phyloP scores from a whole-genome alignment of 1,284 basidiomycete genomes.

The Rugosomyces carneus region DNA sequence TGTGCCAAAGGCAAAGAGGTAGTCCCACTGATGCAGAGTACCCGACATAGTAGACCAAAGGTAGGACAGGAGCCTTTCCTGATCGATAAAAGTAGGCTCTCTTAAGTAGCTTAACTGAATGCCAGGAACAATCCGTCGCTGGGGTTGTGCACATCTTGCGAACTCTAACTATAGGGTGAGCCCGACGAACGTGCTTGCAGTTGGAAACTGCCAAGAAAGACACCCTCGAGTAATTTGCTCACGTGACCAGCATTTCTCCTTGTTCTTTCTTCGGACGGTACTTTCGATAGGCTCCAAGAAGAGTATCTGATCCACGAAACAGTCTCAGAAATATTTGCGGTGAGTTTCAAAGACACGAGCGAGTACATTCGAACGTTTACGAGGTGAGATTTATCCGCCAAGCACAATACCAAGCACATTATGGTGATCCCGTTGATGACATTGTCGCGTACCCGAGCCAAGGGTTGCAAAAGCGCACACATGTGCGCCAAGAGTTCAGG shows the following conservation, averaged over 20 bases:
- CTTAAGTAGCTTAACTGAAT: constrained; percentile 1
- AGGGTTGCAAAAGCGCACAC: neutral
- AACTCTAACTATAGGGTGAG: neutral
- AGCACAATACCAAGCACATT: neutral
- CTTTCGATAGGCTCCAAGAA: no score
- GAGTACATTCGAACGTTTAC: no score
- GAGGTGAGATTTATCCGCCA: no score
- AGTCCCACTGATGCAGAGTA: constrained; percentile 25
- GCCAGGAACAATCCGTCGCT: neutral
- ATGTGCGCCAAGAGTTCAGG: neutral
- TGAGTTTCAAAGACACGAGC: no score
- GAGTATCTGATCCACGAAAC: no score
- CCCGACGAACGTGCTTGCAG: constrained; percentile 14
- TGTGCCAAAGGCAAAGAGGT: constrained; percentile 25
- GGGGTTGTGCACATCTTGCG: no score
- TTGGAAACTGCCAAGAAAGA: neutral
- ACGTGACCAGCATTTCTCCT: no score
- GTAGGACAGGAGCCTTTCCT: no score
- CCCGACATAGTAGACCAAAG: constrained; percentile 8
- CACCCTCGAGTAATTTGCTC: no score
- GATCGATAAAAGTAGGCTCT: no score
- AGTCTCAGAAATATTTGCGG: no score
- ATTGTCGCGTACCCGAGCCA: neutral
- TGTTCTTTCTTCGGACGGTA: no score
- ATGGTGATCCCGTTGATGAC: neutral